Evolutionary conservation across 257 asterid species (phyloP).

Genomic region (Echites panduratus): DNA sequence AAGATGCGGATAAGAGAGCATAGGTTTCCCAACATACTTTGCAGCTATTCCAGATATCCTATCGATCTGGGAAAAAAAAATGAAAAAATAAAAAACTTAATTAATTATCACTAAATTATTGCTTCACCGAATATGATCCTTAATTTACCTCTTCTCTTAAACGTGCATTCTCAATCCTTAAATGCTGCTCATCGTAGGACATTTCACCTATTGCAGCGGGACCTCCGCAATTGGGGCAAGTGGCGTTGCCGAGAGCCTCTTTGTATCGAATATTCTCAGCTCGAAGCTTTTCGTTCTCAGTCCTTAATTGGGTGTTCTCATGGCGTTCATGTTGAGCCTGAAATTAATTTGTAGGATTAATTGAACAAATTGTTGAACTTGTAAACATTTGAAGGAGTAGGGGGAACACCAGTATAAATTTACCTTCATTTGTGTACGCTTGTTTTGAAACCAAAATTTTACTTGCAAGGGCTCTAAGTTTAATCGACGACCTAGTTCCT

Average conservation of each 20-base stretch:
- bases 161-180: slow-evolving; percentile 64
- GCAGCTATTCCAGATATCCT: slow-evolving; percentile 72
- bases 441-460: slow-evolving; percentile 94
- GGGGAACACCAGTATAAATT: too few relatives aligned
- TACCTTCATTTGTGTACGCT: slow-evolving; percentile 56
- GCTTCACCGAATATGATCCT: too few relatives aligned
- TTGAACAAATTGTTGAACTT: too few relatives aligned
- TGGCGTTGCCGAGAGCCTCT: slow-evolving; percentile 60
- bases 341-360: background rate
- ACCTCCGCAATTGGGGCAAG: slow-evolving; percentile 80
- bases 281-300: slow-evolving; percentile 66
- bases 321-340: slow-evolving; percentile 77
- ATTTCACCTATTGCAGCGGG: slow-evolving; percentile 72
- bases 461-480: slow-evolving; percentile 78
- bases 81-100: too few relatives aligned
- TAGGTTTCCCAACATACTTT: slow-evolving; percentile 61
- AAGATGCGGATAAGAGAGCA: slow-evolving; percentile 44
- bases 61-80: slow-evolving; percentile 42
- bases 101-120: background rate
- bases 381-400: too few relatives aligned
- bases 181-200: slow-evolving; percentile 76
- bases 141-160: slow-evolving; percentile 62
- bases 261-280: slow-evolving; percentile 62
- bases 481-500: slow-evolving; percentile 74
- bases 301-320: slow-evolving; percentile 58